Base-by-base conservation (phyloP, 331 rosid species). In the Acacia pycnantha region DNA sequence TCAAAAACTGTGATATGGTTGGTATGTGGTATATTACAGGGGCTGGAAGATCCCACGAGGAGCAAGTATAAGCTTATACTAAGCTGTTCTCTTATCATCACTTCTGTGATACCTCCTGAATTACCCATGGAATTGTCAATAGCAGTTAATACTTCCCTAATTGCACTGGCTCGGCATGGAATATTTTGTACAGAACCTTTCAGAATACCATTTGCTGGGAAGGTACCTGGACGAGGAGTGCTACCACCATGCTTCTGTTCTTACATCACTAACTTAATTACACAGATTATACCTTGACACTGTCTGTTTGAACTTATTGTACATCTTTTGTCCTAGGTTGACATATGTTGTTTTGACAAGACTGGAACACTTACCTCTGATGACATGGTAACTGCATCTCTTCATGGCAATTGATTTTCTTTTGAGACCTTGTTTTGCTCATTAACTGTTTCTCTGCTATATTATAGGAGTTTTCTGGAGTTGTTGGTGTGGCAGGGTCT, bases 71-170 rank as follows among this genome's bases (percentile, higher is more conserved):
- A 96, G 85, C 99, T 96, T 87, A 87, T 96, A 5, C 88, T 96
- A 73, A 96, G 98, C 85, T 96, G 99, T 86, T 96, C 99, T n/a
- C 98, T 96, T 80, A 96, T 96, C 76, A 92, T 96, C 82, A 96
- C 99, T 78, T 96, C 99, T 76, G 99, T 96, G 86, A 96, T 96
- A 72, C 99, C 99, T 76, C 99, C 99, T 50, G 99, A 96, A 88
- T 89, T 96, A 86, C 99, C 99, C 41, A 96, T 96, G 99, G 99
- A 96, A 88, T 90, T 96, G 82, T 96, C 99, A 31, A 96, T 96
- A 85, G 99, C 99, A 37, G 99, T 96, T 74, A 96, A 96, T 90
- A 96, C 99, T 70, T 96, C 99, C 37, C 80, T 96, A 78, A 96
- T 96, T 89, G 99, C 99, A n/a, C 85, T 96, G 61, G 97, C 99